Conservation (phyloP, 306 rosid genomes). For the Rosa multiflora region DNA sequence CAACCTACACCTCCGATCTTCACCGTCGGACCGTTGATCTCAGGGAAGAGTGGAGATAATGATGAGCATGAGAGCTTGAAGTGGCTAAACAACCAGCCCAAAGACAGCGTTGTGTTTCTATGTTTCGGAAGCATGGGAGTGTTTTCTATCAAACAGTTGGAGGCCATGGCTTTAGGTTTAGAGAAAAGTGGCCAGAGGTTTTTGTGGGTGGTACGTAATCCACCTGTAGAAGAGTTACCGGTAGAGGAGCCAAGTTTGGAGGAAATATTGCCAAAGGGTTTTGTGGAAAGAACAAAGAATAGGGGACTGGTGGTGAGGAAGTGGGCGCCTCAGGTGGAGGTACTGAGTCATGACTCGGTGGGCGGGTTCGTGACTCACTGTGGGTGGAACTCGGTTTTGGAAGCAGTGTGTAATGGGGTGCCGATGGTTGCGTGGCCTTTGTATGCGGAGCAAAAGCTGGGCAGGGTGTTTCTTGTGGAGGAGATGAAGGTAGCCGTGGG, state of each 20-base stretch:
- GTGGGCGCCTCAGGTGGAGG: conserved; percentile 23
- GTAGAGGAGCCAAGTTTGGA: neutral
- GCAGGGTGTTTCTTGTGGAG: neutral
- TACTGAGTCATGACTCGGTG: conserved; percentile 11
- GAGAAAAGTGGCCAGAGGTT: conserved; percentile 25
- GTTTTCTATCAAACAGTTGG: conserved; percentile 18
- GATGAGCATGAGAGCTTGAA: conserved; percentile 14
- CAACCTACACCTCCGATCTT: conserved; percentile 17
- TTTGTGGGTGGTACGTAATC: conserved; percentile 27
- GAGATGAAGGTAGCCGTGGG: conserved; percentile 7
- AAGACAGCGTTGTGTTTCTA: conserved; percentile 24
- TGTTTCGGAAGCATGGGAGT: conserved; percentile 33
- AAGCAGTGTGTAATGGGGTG: conserved; percentile 8
- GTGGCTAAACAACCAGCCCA: conserved; percentile 23
- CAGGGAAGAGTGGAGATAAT: neutral
- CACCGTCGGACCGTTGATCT: conserved; percentile 19
- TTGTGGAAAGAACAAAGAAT: conserved; percentile 2
- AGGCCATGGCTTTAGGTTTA: conserved; percentile 23
- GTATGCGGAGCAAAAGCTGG: conserved; percentile 2
- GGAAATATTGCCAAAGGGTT: conserved; percentile 12
- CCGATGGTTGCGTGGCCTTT: conserved; percentile 28
- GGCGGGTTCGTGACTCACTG: conserved; percentile 23
- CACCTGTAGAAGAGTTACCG: conserved; percentile 4
- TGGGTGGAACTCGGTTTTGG: conserved; percentile 28
- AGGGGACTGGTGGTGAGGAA: conserved; percentile 22